phyloP scores from a whole-genome alignment of 2,329 filamentous ascomycete species.

The Trichoderma guizhouense region DNA sequence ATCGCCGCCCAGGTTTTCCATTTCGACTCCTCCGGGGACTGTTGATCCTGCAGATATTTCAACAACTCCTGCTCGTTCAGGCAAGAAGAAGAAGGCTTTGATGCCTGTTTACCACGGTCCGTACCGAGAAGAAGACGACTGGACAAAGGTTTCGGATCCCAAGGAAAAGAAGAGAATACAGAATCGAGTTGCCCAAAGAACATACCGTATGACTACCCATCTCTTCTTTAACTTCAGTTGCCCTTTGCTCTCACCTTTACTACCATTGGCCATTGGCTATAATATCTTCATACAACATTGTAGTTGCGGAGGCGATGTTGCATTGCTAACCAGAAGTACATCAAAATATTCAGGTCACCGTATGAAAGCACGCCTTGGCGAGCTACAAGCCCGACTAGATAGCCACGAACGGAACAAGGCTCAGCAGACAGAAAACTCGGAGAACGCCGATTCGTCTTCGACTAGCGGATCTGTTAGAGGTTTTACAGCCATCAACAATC shows the following conservation, averaged over 20 bases:
- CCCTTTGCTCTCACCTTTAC: not conserved
- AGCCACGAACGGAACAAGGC: constrained; percentile 25
- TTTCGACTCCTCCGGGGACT: not conserved
- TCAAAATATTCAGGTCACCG: constrained; percentile 26
- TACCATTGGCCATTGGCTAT: not conserved
- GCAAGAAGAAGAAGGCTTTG: constrained; percentile 17
- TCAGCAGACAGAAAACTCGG: constrained; percentile 6
- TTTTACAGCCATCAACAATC: constrained; percentile 6
- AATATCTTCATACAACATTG: not conserved
- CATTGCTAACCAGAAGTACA: not conserved
- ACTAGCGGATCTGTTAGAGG: not conserved
- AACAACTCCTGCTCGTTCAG: not conserved
- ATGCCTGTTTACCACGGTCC: constrained; percentile 15
- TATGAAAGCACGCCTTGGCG: constrained; percentile 32
- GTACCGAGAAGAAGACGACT: constrained; percentile 28
- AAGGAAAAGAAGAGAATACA: constrained; percentile 34
- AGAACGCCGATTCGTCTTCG: not conserved
- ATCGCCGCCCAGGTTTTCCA: not conserved
- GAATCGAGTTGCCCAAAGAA: constrained; percentile 31
- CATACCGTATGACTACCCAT: constrained; percentile 29
- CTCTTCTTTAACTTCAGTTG: not conserved
- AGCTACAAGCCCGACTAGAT: constrained; percentile 31
- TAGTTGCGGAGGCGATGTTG: not conserved
- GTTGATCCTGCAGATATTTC: constrained; percentile 4
- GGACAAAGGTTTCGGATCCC: constrained; percentile 29